Base-by-base conservation (phyloP, 2,329 filamentous ascomycete genomes). In the Paracoccidioides lutzii region DNA sequence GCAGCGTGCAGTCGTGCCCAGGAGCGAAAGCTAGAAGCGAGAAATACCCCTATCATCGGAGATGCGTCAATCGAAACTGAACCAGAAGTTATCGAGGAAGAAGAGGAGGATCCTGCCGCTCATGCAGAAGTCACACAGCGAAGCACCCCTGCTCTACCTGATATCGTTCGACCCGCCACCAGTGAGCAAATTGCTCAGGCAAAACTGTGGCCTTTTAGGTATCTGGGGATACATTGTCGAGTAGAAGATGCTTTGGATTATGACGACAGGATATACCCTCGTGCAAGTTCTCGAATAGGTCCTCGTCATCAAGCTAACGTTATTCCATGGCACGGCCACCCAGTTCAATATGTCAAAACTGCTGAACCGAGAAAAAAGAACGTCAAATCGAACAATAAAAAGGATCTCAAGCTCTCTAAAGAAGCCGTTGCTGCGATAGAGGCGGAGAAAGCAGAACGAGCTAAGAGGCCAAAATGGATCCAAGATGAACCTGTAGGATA, bases 231-330 rank as follows among this genome's bases (percentile, higher is more conserved):
- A 62, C 93, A 98, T 72, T 96, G 90, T 72, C 87, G 90, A 62
- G 87, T 93, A 0, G 90, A 97, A 70, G 93, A 98, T 73, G 93
- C 89, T 0, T 76, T 98, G 35, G 93, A 98, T 69, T 95, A 95
- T 67, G 93, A 98, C 66, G 93, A 98, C 69, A 85, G 93, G 60
- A 97, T 98, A 61, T 97, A 97, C 67, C 93, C 93, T 7, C 85
- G 93, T 61, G 91, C 93, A 14, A 94, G 90, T 67, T 97, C 93
- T 55, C 85, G 93, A 41, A 77, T 97, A 41, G 93, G 93, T 6
- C 88, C 90, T 8, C 83, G 90, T 55, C 90, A 97, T 69, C 93
- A 98, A 74, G 91, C 93, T 3, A 85, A 83, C 62, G 87, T 95
- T 38, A 76, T 81, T 51, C 78, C 87, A 5, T 98, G 93, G 93